Conservation (phyloP, 176 grass and related monocot species). For the Tillandsia fasciculata region DNA sequence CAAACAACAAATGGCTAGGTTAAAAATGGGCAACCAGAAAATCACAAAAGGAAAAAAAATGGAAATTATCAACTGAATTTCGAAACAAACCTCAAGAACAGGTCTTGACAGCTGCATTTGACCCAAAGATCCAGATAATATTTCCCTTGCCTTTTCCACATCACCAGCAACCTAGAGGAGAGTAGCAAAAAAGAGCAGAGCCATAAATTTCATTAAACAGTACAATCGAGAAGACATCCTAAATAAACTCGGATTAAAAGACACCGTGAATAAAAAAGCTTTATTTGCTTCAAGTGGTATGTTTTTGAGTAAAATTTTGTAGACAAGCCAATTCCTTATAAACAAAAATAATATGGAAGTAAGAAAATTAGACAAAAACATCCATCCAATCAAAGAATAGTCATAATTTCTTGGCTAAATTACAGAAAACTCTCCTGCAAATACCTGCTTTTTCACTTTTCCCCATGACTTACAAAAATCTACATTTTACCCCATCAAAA, state of each 20-base stretch:
- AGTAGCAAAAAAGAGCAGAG: not conserved
- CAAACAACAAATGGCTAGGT: constrained; percentile 9
- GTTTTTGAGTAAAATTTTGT: not conserved
- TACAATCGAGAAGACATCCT: not conserved
- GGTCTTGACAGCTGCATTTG: constrained; percentile 45
- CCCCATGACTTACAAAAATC: too few species aligned
- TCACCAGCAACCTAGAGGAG: constrained; percentile 44
- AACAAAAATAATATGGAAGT: not conserved
- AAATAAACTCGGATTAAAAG: not conserved
- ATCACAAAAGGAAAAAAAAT: not conserved
- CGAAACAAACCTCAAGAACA: constrained; percentile 61
- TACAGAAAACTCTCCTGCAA: too few species aligned
- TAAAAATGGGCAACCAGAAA: not conserved
- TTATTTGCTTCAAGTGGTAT: not conserved
- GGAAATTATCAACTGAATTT: not conserved
- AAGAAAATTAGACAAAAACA: constrained; percentile 13
- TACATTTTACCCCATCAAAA: too few species aligned
- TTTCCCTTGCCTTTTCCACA: constrained; percentile 72
- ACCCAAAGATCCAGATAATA: constrained; percentile 37
- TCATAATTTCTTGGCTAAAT: too few species aligned
- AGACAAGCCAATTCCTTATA: too few species aligned
- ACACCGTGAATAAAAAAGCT: not conserved
- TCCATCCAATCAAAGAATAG: too few species aligned
- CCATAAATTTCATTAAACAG: not conserved
- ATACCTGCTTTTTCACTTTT: too few species aligned